Base-by-base conservation (phyloP, 1,284 basidiomycete genomes). In the Heterobasidion annosum region DNA sequence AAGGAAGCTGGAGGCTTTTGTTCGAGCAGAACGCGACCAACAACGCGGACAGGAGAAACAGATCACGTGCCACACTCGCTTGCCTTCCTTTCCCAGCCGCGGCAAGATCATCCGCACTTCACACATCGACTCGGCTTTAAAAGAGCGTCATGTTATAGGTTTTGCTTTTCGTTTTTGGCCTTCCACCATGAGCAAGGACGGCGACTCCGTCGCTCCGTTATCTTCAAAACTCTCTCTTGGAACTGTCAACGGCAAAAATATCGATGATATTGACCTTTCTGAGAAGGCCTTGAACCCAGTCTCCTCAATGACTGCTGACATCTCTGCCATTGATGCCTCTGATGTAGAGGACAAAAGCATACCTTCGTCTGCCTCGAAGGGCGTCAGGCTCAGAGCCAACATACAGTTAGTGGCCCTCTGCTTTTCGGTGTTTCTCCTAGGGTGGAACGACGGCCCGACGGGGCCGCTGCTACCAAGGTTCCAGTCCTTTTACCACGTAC, bases 401-500 rank as follows among this genome's bases (percentile, higher is more conserved):
- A 33, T 73, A n/a, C 73, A 75, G 54, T 72, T 75, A 53, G 59
- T 62, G 1, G 59, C 70, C 1, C 59, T 77, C 6, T 74, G 71
- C 60, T 75, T 64, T 61, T 61, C 65, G 13, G 59, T 74, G 35
- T 75, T 75, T 51, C 58, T 81, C 8, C 68, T 70, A 5, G 82
- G 82, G 4, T 83, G 81, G 80, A 83, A 82, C 61, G 82, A 84
- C 62, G 80, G 77, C 3, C 74, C 75, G n/a, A 74, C 76, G n/a
- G 82, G 81, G 0, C 81, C 82, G 1, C 66, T 84, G 8, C 63
- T 84, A 1, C 82, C 81, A 19, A 68, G 70, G 1, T 74, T 85
- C 12, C 81, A 82, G 59, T 62, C 63, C 0, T 67, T 78, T 51
- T 84, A 83, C 59, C 60, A 72, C 50, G 76, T 77, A 60, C 7